Base-by-base conservation (phyloP, 2,329 filamentous ascomycete genomes). In the Ustilaginoidea virens region DNA sequence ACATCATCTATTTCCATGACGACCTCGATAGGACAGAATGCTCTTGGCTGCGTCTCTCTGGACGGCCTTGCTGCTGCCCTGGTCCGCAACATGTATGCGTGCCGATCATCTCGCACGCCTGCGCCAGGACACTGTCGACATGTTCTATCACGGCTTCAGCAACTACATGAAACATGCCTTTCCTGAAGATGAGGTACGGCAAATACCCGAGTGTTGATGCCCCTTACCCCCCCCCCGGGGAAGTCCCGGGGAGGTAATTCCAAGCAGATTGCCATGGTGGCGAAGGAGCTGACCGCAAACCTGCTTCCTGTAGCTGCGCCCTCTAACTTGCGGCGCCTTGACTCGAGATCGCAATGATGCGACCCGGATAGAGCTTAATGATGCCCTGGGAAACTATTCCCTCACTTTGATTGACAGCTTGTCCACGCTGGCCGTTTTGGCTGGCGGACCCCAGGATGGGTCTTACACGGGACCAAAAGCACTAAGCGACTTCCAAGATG, bases 61-160 rank as follows among this genome's bases (percentile, higher is more conserved):
- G 23, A 30, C 38, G 39, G 44, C 44, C 35, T 35, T 37, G 29
- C 32, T 54, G 36, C 42, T 61, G 42, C 43, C 53, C 52, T 64
- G 60, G 58, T 48, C 52, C 17, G 45, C 43, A 13, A 39, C 38
- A 29, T 61, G 65, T 20, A 75, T 77, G 69, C 60, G 60, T 23
- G 54, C 62, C n/a, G 58, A 58, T 34, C 61, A 58, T 41, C 56
- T 75, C 34, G 58, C 61, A 27, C 56, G 64, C 41, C 51, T 77
- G 43, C 63, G 72, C 30, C 61, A 59, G 38, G 65, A 73, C 33
- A 74, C 71, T 8, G 67, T 74, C 33, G 66, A 81, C 41, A 83
- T 96, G 67, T 96, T 96, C 61, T 93, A 92, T 53, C 90, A 98
- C 62, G 90, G 90, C 35, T 96, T 76, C 59, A 75, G 86, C 56